Conservation (phyloP, 306 rosid species). For the Hippophae gyantsensis region DNA sequence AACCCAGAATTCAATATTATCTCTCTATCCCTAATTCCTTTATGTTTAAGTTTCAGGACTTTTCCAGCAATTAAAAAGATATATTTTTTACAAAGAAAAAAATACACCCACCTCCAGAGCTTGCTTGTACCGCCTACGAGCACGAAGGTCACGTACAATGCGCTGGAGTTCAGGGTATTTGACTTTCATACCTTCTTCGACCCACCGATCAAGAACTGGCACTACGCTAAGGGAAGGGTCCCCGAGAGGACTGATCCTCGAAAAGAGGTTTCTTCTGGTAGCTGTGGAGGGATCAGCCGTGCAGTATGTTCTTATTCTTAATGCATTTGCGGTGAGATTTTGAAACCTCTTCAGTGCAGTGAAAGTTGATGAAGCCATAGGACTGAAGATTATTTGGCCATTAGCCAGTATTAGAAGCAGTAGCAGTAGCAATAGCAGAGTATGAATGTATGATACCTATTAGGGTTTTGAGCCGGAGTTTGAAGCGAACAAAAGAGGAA, state of each 20-base stretch:
- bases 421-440: neutral
- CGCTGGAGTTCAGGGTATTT: conserved; percentile 16
- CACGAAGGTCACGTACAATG: conserved; percentile 39
- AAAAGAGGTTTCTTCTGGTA: conserved; percentile 29
- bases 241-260: conserved; percentile 52
- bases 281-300: conserved; percentile 8
- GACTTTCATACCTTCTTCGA: conserved; percentile 30
- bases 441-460: too few species aligned
- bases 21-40: too few species aligned
- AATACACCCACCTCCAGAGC: conserved; percentile 44
- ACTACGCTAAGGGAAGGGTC: conserved; percentile 43
- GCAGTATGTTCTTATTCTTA: conserved; percentile 19
- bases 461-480: neutral
- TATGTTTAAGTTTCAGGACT: too few species aligned
- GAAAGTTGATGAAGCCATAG: conserved; percentile 20
- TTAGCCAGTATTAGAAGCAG: neutral
- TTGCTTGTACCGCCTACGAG: conserved; percentile 37
- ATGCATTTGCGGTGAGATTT: conserved; percentile 13
- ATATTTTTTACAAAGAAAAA: neutral
- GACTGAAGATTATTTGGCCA: neutral
- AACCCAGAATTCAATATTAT: too few species aligned
- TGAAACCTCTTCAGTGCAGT: conserved; percentile 15
- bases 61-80: conserved; percentile 4
- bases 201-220: conserved; percentile 56
- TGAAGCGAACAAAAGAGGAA: neutral